Evolutionary conservation across 495 filamentous ascomycete genomes (phyloP).

Genomic region (Trichocladium uniseriatum): DNA sequence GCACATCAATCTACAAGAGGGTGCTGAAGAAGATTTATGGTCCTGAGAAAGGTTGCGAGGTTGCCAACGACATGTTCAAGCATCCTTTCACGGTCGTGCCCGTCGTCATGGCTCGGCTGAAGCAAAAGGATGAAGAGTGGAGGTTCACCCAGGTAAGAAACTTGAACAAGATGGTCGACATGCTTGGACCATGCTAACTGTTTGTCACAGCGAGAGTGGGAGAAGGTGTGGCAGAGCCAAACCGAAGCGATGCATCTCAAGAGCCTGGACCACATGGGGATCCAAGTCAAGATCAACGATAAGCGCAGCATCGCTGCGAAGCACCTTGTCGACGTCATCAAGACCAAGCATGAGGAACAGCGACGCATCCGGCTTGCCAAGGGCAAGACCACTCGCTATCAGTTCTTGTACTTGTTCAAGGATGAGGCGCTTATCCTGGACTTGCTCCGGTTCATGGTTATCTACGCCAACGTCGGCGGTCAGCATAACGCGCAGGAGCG

Average conservation of each 20-base stretch:
- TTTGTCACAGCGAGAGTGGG: slow-evolving; percentile 71
- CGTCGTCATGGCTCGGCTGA: slow-evolving; percentile 74
- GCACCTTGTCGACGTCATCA: slow-evolving; percentile 73
- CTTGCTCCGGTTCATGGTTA: slow-evolving; percentile 67
- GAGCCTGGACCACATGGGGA: slow-evolving; percentile 91
- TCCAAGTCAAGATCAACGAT: slow-evolving; percentile 70
- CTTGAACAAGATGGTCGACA: not conserved
- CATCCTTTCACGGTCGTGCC: slow-evolving; percentile 77
- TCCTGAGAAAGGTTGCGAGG: slow-evolving; percentile 65
- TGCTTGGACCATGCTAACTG: slow-evolving; percentile 9
- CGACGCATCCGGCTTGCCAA: slow-evolving; percentile 54
- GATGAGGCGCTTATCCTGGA: slow-evolving; percentile 77
- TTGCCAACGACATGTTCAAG: slow-evolving; percentile 72
- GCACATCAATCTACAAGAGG: slow-evolving; percentile 89
- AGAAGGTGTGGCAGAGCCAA: slow-evolving; percentile 95
- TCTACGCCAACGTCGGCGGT: slow-evolving; percentile 59
- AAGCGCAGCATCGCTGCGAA: slow-evolving; percentile 86
- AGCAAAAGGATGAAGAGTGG: slow-evolving; percentile 95
- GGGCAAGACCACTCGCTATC: slow-evolving; percentile 52
- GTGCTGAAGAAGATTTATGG: slow-evolving; percentile 99
- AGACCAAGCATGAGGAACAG: slow-evolving; percentile 79
- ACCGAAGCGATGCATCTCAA: slow-evolving; percentile 87
- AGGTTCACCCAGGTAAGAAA: slow-evolving; percentile 60
- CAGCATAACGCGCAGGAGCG: slow-evolving; percentile 62
- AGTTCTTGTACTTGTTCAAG: slow-evolving; percentile 61